Base-by-base conservation (phyloP, 495 filamentous ascomycete genomes). In the Hypoxylon subgilvum region DNA sequence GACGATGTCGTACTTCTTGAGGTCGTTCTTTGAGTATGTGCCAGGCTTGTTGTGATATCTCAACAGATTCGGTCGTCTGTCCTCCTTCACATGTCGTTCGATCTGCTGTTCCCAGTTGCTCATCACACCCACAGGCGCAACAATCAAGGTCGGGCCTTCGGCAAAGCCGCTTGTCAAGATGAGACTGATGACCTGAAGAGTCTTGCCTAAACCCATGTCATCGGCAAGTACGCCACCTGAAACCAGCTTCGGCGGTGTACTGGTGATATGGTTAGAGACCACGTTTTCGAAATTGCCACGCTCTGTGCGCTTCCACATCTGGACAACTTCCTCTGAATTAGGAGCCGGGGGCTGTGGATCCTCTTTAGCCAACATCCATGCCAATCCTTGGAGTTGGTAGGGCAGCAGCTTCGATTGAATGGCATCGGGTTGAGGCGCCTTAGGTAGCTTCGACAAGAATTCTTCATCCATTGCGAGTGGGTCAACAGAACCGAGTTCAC, bases 121-220 rank as follows among this genome's bases (percentile, higher is more conserved):
- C 88, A 97, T 94, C 6, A 96, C 90, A 41, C 86, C 85, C 0
- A 95, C 82, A 0, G 92, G 92, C 1, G 90, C 84, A 25, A 96
- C 78, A 53, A 97, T 94, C 22, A 97, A 76, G 3, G 91, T 94
- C 16, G 80, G 77, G 10, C 82, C 84, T 14, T 77, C 68, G 3
- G 74, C 65, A 22, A 78, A 70, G 3, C 78, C 80, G 12, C 73
- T 77, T 5, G 86, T 81, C 57, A 91, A 71, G 34, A 97, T 88
- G 22, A 96, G 67, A 44, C 89, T 87, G 51, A 96, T 94, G 31
- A 91, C 83, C 69, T 96, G 89, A 5, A 97, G 79, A 1, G 92
- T 97, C 72, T 97, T 97, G 10, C 92, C 92, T 4, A 97, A 76
- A 2, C 92, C 92, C 92, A 97, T 97, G 59, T 97, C 92, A 69